Base-by-base conservation (phyloP, 371 early-diverging fungal species). In the Mucor sp. region DNA sequence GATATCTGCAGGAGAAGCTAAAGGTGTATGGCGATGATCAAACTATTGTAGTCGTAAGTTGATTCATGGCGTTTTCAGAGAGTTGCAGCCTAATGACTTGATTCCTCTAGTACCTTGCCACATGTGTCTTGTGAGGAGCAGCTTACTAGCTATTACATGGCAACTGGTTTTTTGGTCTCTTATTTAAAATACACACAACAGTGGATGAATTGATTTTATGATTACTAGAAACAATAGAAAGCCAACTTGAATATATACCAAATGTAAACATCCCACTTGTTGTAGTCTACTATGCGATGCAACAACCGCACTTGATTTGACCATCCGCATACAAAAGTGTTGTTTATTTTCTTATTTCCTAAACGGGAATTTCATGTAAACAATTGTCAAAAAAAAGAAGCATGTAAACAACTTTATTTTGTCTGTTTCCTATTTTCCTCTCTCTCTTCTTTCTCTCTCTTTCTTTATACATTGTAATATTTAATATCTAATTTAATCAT, bases 11-110 rank as follows among this genome's bases (percentile, higher is more conserved):
- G 28, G 74, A 82, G 11, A 72, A 72, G 32, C 44, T 82, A 2
- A 68, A 67, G 2, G 72, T 82, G 0, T 71, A 74, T 66, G 82
- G 82, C 6, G 82, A 82, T 66, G 82, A 82, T 58, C 82, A 79
- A 62, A 82, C 76, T 7, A 82, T 82, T 67, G 71, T 79, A 21
- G 71, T 76, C 33, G 82, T 82, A 79, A 78, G 68, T 58, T 33
- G 30, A 25, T 21, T 12, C 9, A 2, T 44, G 27, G 17, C 7
- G 14, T 37, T 35, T 1, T 41, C 41, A 41, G 5, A 41, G 41
- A 15, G 5, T 41, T 17, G 41, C 41, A 41, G 17, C 11, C 41
- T 41, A 1, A 41, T 17, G 15, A 15, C 5, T 41, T 17, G 17
- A 4, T 41, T 41, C 17, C 3, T n/a, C n/a, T 6, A 41, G 41